Evolutionary conservation across 176 grass and related monocot genomes (phyloP).

Genomic region (Bonia amplexicaulis): DNA sequence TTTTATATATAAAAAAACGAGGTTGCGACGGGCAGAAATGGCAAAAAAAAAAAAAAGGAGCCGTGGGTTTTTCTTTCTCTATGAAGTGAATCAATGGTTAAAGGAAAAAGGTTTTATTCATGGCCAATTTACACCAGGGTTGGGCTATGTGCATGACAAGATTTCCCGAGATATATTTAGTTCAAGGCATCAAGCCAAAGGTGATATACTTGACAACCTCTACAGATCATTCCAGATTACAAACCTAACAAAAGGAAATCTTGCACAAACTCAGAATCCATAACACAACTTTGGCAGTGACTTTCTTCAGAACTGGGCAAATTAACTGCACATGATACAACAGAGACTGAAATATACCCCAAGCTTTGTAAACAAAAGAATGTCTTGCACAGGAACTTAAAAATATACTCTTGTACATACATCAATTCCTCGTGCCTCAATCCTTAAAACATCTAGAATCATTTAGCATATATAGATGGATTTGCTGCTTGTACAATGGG

Average conservation of each 20-base stretch:
- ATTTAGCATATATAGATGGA: background rate
- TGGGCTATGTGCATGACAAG: background rate
- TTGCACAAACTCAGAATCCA: background rate
- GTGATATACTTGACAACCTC: background rate
- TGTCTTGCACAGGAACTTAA: background rate
- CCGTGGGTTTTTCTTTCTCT: background rate
- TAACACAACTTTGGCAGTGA: background rate
- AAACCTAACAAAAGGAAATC: background rate
- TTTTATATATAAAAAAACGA: background rate
- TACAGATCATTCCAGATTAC: background rate
- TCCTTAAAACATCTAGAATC: background rate
- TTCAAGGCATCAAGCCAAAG: background rate
- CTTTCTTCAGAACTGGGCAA: background rate
- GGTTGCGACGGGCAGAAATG: background rate
- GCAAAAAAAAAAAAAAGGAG: background rate
- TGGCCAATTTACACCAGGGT: background rate
- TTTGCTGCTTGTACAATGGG: background rate
- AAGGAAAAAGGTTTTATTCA: background rate
- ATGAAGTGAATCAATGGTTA: background rate
- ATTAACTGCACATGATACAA: background rate
- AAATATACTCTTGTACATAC: background rate
- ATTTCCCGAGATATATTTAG: background rate
- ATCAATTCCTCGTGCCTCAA: background rate
- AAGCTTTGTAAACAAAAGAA: background rate
- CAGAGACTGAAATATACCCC: background rate